phyloP scores from a whole-genome alignment of 805 yeast species.

The Nakazawaea populi region DNA sequence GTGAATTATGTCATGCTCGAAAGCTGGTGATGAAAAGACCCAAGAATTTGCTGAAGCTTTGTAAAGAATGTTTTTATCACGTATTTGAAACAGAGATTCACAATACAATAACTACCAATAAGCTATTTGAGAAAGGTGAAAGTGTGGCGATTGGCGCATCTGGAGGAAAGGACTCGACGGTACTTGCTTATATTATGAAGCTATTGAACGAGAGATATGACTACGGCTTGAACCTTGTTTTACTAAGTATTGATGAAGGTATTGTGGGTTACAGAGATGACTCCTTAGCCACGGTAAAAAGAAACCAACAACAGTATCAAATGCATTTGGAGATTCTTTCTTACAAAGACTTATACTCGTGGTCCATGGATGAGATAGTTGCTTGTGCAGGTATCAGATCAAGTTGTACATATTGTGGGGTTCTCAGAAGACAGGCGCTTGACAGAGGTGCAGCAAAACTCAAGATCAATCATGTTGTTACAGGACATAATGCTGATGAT shows the following conservation, averaged over 20 bases:
- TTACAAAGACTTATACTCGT: slow-evolving; percentile 82
- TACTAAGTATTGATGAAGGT: slow-evolving; percentile 92
- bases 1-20: slow-evolving; percentile 79
- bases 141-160: slow-evolving; percentile 96
- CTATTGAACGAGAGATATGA: slow-evolving; percentile 81
- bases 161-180: slow-evolving; percentile 98
- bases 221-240: slow-evolving; percentile 80
- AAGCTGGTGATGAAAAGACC: slow-evolving; percentile 91
- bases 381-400: slow-evolving; percentile 89
- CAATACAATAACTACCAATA: slow-evolving; percentile 68
- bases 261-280: slow-evolving; percentile 96
- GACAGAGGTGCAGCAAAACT: slow-evolving; percentile 92
- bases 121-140: slow-evolving; percentile 76
- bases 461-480: slow-evolving; percentile 84
- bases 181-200: slow-evolving; percentile 81
- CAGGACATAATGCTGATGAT: slow-evolving; percentile 99
- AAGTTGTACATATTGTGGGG: slow-evolving; percentile 98
- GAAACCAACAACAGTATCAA: slow-evolving; percentile 71
- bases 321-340: slow-evolving; percentile 48
- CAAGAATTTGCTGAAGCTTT: slow-evolving; percentile 81
- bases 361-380: slow-evolving; percentile 99
- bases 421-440: slow-evolving; percentile 89
- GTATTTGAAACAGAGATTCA: slow-evolving; percentile 96
- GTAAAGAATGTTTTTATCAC: slow-evolving; percentile 83
- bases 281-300: slow-evolving; percentile 91